Percentiles rank a stretch among this genome's conserved stretches.
These are phyloP conservation scores for Lentinula lateritia DNA, from an alignment of 768 basidiomycete species.

Conservation along the genomic window DNA sequence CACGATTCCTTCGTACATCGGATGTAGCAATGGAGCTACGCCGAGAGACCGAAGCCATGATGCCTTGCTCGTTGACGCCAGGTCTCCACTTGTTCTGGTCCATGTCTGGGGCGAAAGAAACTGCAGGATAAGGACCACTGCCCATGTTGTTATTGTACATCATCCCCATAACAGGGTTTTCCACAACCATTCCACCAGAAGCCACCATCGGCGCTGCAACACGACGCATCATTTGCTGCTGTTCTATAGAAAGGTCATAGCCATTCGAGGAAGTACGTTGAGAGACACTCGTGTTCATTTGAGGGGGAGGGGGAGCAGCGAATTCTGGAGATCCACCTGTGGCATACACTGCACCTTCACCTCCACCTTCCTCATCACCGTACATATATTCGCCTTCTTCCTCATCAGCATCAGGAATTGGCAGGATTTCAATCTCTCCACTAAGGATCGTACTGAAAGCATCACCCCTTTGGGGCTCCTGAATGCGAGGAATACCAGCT, in stretches of 20 bases:
- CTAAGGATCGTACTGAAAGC: slow-evolving; percentile 66
- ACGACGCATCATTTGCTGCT: slow-evolving; percentile 12
- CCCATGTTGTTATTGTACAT: slow-evolving; percentile 10
- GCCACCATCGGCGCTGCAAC: slow-evolving; percentile 38
- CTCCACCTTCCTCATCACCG: slow-evolving; percentile 31
- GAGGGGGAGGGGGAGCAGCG: slow-evolving; percentile 12
- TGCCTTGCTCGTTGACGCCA: neutral
- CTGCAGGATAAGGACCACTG: slow-evolving; percentile 12
- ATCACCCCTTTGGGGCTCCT: slow-evolving; percentile 69
- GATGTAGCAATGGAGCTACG: neutral
- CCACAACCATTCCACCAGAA: slow-evolving; percentile 37
- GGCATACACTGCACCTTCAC: slow-evolving; percentile 20
- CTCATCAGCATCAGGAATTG: slow-evolving; percentile 52
- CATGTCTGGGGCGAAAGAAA: slow-evolving; percentile 24
- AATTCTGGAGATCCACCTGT: slow-evolving; percentile 15
- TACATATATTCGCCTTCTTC: slow-evolving; percentile 45
- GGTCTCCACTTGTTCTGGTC: neutral
- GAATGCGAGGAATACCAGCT: slow-evolving; percentile 61
- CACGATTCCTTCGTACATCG: neutral
- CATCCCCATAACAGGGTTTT: slow-evolving; percentile 43
- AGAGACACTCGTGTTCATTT: slow-evolving; percentile 6
- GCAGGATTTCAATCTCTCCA: slow-evolving; percentile 64
- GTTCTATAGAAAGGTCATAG: slow-evolving; percentile 16
- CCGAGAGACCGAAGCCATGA: neutral
- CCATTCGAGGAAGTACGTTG: slow-evolving; percentile 13